phyloP scores from a whole-genome alignment of 208 protist species.

The Lotmaria passim region DNA sequence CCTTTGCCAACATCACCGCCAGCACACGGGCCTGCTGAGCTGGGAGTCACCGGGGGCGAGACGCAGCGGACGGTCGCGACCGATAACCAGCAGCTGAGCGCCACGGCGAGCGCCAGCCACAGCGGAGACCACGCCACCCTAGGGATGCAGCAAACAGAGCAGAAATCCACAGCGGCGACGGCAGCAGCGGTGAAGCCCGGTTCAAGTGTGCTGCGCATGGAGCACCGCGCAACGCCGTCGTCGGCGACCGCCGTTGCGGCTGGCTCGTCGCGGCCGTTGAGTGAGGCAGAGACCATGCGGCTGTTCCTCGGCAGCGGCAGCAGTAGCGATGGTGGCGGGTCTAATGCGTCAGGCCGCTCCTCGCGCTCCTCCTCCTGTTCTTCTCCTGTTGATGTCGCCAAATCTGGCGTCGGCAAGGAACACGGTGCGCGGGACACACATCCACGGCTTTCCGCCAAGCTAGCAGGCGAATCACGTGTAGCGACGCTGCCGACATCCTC shows the following conservation, averaged over 20 bases:
- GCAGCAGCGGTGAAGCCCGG: background rate
- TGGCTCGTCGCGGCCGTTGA: background rate
- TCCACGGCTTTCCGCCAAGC: background rate
- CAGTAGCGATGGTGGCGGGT: constrained; percentile 1
- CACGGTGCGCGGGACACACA: background rate
- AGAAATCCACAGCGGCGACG: background rate
- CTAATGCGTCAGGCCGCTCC: background rate
- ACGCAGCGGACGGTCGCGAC: background rate
- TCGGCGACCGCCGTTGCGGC: background rate
- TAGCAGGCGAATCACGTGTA: no score
- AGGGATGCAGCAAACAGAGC: background rate
- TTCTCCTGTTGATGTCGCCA: background rate
- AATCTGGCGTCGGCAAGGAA: background rate
- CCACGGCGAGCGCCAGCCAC: background rate
- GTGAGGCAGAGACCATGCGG: constrained; percentile 30
- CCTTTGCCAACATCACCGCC: background rate
- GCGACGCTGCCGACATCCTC: no score
- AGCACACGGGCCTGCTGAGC: no score
- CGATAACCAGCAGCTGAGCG: background rate
- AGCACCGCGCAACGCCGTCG: constrained; percentile 18
- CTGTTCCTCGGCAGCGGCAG: constrained; percentile 26
- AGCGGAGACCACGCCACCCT: background rate
- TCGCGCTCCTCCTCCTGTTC: constrained; percentile 20
- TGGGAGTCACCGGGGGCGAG: no score
- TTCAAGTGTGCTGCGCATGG: constrained; percentile 9